Evolutionary conservation across 768 basidiomycete species (phyloP), one percentile per base, ranked within the genome.

Genomic region (Cytidiella melzeri): DNA sequence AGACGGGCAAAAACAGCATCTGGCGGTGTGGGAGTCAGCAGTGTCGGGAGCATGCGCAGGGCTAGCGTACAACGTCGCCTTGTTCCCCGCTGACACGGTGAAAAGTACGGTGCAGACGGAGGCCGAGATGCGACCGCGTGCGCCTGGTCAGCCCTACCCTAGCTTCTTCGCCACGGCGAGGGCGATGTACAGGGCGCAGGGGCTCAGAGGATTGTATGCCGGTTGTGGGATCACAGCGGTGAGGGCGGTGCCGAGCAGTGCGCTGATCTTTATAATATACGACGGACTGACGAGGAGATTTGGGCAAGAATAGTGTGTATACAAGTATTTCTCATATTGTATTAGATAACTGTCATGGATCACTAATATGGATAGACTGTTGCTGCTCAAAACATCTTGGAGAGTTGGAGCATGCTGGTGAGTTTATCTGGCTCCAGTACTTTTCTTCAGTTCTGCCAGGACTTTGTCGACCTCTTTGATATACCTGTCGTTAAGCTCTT

Each of bases 21-120:
- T 59, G 42, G 53, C 48, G 12, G 73, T 84, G 1, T 87, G 81
- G 81, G 89, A 97, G 64, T 84, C 88, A 1, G 92, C 91, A n/a
- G 48, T 87, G 0, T 77, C 87, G 1, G 94, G 94, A 18, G 94
- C 92, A 3, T 76, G 80, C 48, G 91, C 94, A 1, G 94, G 94
- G 9, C 83, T 85, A 3, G 73, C 78, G 41, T 95, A 89, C 69
- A 93, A 89, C 55, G 69, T 94, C 59, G 76, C 89, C n/a, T 73
- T 95, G 45, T 97, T 94, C 73, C 95, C 95, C 0, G 93, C 93
- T 3, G 95, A 98, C 67, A 88, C 89, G 24, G 77, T 97, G 59
- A 98, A 98, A 75, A 89, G 86, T 54, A 78, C 91, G 50, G 89
- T 98, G 63, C 95, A 97, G 73, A 98, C 95, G 0, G 87, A 86